A percentile compares a stretch with the other conserved stretches of the same genome.
Conservation (phyloP, 2,329 filamentous ascomycete species). For the Daldinia sp. region DNA sequence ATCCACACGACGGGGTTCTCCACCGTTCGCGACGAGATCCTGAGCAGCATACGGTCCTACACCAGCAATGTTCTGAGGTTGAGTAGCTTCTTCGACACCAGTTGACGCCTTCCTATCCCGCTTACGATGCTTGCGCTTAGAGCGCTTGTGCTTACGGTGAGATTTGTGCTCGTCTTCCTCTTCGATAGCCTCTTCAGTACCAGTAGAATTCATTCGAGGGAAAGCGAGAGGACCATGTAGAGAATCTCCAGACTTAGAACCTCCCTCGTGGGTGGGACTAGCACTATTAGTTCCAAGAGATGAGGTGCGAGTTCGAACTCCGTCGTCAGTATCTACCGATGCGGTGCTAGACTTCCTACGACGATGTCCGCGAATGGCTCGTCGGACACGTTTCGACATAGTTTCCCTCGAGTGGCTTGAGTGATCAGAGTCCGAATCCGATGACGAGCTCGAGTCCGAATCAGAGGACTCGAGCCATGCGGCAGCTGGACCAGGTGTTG, state of each 20-base stretch:
- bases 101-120: slow-evolving; percentile 50
- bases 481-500: slow-evolving; percentile 84
- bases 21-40: slow-evolving; percentile 43
- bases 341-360: slow-evolving; percentile 82
- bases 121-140: slow-evolving; percentile 52
- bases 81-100: slow-evolving; percentile 38
- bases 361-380: slow-evolving; percentile 77
- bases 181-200: slow-evolving; percentile 60
- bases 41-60: slow-evolving; percentile 41
- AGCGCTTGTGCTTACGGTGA: slow-evolving; percentile 51
- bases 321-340: slow-evolving; percentile 69
- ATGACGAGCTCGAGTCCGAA: slow-evolving; percentile 67
- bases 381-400: slow-evolving; percentile 79
- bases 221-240: slow-evolving; percentile 53
- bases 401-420: slow-evolving; percentile 72
- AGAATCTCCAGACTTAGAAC: slow-evolving; percentile 56
- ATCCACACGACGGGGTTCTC: slow-evolving; percentile 68
- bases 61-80: slow-evolving; percentile 52
- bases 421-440: slow-evolving; percentile 75
- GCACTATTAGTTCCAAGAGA: slow-evolving; percentile 57
- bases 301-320: slow-evolving; percentile 53
- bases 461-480: slow-evolving; percentile 82
- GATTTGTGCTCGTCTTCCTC: slow-evolving; percentile 59
- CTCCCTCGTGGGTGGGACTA: slow-evolving; percentile 55
- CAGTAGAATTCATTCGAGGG: slow-evolving; percentile 55